Percentiles rank a stretch among this genome's conserved stretches.
Evolutionary conservation across 2,329 filamentous ascomycete species (phyloP).

Genomic region (Ceratocystis lukuohia): DNA sequence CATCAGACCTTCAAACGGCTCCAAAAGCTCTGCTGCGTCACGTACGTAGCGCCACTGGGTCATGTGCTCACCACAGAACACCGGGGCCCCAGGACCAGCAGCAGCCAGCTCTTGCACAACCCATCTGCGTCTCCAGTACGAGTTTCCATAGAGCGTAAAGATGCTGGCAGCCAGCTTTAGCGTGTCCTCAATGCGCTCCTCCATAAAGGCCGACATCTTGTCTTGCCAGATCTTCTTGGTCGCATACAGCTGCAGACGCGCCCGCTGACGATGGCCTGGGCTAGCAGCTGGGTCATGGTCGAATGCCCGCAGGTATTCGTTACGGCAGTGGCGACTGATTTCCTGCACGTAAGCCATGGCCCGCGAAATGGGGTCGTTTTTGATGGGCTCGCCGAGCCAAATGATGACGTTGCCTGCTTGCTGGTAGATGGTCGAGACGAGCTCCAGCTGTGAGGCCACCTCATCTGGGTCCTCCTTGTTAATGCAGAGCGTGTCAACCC

Average conservation of each 20-base stretch:
- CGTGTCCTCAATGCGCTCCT: conserved; percentile 13
- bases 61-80: conserved; percentile 17
- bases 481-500: conserved; percentile 22
- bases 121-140: conserved; percentile 16
- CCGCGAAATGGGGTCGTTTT: conserved; percentile 13
- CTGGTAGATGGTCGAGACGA: conserved; percentile 19
- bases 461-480: conserved; percentile 20
- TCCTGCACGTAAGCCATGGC: conserved; percentile 16
- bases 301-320: conserved; percentile 15
- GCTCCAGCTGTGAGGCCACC: conserved; percentile 16
- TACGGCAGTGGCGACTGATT: conserved; percentile 16
- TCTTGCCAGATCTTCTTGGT: conserved; percentile 15
- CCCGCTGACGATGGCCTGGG: conserved; percentile 14
- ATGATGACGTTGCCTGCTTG: conserved; percentile 19
- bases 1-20: conserved; percentile 14
- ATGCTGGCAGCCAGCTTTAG: conserved; percentile 17
- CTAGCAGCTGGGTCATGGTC: conserved; percentile 15
- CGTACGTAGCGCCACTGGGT: conserved; percentile 19
- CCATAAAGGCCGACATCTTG: conserved; percentile 11
- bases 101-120: conserved; percentile 14
- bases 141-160: conserved; percentile 17
- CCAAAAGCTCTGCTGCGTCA: conserved; percentile 16
- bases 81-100: conserved; percentile 3
- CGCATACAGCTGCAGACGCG: conserved; percentile 15
- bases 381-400: conserved; percentile 20